A percentile compares a stretch with the other conserved stretches of the same genome.
phyloP scores from a whole-genome alignment of 495 filamentous ascomycete species.

The Chlorociboria aeruginascens region DNA sequence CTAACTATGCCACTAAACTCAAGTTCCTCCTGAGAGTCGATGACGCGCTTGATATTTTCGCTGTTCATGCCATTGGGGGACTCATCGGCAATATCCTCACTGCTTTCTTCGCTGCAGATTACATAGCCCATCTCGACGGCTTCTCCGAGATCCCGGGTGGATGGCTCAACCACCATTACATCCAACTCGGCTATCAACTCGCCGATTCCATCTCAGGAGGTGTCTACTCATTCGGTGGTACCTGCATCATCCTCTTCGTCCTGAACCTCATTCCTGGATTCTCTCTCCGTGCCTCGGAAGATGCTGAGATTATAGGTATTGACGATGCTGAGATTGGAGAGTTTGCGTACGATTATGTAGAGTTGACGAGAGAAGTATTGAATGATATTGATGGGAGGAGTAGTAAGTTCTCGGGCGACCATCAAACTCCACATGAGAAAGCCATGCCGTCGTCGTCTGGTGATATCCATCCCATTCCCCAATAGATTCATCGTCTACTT shows the following conservation, averaged over 20 bases:
- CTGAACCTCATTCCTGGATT: conserved; percentile 82
- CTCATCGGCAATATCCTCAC: conserved; percentile 84
- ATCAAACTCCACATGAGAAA: not conserved
- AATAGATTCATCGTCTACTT: no score
- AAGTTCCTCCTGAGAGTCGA: conserved; percentile 83
- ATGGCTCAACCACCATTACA: conserved; percentile 84
- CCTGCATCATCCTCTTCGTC: conserved; percentile 75
- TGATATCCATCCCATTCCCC: no score
- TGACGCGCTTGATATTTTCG: conserved; percentile 89
- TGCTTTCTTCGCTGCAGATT: conserved; percentile 78
- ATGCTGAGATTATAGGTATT: conserved; percentile 82
- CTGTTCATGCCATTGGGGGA: conserved; percentile 81
- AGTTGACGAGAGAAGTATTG: conserved; percentile 75
- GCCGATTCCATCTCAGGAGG: conserved; percentile 77
- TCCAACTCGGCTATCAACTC: conserved; percentile 80
- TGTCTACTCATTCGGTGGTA: conserved; percentile 76
- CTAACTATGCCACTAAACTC: conserved; percentile 94
- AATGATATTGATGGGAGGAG: conserved; percentile 34
- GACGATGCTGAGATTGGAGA: conserved; percentile 95
- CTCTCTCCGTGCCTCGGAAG: conserved; percentile 65
- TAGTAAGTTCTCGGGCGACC: conserved; percentile 2
- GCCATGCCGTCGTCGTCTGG: no score
- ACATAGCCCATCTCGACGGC: conserved; percentile 53
- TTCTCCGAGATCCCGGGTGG: conserved; percentile 60
- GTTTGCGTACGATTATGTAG: conserved; percentile 97